Conservation (phyloP, 2,329 filamentous ascomycete genomes). For the Domatiomyces catenatus region DNA sequence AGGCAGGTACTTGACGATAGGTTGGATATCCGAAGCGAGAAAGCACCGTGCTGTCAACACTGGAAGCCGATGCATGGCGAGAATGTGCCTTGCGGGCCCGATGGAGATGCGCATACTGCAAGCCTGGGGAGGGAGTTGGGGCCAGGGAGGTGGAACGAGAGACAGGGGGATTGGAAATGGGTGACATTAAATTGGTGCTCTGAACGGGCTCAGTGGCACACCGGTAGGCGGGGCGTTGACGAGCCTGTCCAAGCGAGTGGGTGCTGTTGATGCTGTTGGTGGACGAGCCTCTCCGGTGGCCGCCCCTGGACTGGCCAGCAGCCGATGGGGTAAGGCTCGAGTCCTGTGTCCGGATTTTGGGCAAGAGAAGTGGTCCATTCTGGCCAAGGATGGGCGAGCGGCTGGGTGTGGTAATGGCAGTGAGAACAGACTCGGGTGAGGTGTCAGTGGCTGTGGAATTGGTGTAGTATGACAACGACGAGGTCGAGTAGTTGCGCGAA, state of each 20-base stretch:
- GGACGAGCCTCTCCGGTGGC: slow-evolving; percentile 21
- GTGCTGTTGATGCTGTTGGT: slow-evolving; percentile 29
- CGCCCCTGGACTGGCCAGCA: slow-evolving; percentile 2
- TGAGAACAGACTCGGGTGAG: slow-evolving; percentile 52
- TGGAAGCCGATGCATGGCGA: slow-evolving; percentile 51
- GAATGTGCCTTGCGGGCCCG: slow-evolving; percentile 29
- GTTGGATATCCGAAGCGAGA: slow-evolving; percentile 69
- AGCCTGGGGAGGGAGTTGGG: slow-evolving; percentile 10
- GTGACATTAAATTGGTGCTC: slow-evolving; percentile 31
- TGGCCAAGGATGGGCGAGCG: slow-evolving; percentile 61
- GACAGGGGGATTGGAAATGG: slow-evolving; percentile 24
- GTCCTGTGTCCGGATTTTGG: slow-evolving; percentile 76
- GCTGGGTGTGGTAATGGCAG: slow-evolving; percentile 53
- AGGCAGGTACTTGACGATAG: slow-evolving; percentile 58
- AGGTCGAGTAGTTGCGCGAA: slow-evolving; percentile 46
- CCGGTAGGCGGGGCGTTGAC: slow-evolving; percentile 27
- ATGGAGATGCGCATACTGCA: slow-evolving; percentile 20
- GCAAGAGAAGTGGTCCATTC: slow-evolving; percentile 58
- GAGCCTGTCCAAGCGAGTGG: slow-evolving; percentile 24
- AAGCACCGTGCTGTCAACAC: slow-evolving; percentile 50
- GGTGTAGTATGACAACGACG: slow-evolving; percentile 42
- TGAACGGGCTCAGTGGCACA: slow-evolving; percentile 32
- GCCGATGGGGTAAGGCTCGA: slow-evolving; percentile 48
- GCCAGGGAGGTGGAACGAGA: slow-evolving; percentile 14
- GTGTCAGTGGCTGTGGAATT: slow-evolving; percentile 37